phyloP scores from a whole-genome alignment of 441 rosid species.

The Populus hybrid region DNA sequence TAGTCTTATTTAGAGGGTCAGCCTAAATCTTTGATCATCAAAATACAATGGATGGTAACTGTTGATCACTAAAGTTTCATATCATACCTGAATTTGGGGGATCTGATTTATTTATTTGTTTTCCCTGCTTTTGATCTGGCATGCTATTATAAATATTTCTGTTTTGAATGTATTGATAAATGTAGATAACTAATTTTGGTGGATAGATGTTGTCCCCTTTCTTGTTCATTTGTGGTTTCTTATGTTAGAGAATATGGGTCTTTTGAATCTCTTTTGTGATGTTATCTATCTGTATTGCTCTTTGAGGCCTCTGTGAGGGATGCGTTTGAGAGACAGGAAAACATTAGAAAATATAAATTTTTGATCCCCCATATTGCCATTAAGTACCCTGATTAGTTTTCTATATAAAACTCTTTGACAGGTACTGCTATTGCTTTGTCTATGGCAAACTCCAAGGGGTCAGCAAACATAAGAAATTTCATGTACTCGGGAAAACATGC shows the following conservation, averaged over 20 bases:
- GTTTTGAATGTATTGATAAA: neutral
- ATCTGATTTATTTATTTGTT: neutral
- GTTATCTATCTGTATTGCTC: neutral
- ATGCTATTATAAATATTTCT: neutral
- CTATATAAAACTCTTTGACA: constrained; percentile 11
- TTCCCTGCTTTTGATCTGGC: neutral
- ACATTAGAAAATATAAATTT: neutral
- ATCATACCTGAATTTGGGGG: neutral
- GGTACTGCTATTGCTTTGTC: constrained; percentile 30
- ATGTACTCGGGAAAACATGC: constrained; percentile 76
- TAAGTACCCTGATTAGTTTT: neutral
- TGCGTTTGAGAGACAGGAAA: neutral
- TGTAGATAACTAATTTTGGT: neutral
- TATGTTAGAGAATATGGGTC: neutral
- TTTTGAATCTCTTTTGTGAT: neutral
- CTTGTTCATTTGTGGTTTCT: neutral
- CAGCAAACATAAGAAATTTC: constrained; percentile 60
- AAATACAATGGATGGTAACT: neutral
- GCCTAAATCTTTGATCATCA: neutral
- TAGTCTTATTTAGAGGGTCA: neutral
- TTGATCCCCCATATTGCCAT: neutral
- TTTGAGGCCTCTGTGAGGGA: neutral
- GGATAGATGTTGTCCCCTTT: neutral
- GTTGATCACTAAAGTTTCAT: neutral
- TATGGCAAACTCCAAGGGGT: constrained; percentile 85